Base-by-base conservation (phyloP, 352 stramenopile genomes). In the Peronospora farinosa region DNA sequence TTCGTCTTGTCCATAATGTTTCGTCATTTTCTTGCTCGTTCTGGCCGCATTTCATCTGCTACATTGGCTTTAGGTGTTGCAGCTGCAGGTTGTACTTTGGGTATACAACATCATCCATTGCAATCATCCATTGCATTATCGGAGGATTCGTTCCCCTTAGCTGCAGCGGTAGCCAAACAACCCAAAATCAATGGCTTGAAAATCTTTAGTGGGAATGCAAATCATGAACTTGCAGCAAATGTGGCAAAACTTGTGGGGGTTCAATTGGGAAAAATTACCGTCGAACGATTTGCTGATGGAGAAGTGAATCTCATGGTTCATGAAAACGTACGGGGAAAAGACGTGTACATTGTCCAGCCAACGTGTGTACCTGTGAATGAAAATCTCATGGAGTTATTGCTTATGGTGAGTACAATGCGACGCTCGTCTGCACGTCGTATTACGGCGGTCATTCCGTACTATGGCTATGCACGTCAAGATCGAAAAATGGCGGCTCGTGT, bases 311-410 rank as follows among this genome's bases (percentile, higher is more conserved):
- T 99, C 59, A 97, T 98, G 79, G 96, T 99, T 56, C 95, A 99
- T 66, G 96, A 99, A 65, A 98, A 99, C 74, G 96, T 99, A 62
- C 93, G 96, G 52, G 97, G 97, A 51, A 99, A 99, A 68, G 96
- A 99, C 80, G 95, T 99, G 52, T 99, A 99, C 78, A 98, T 99
- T 58, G 92, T 99, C 39, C 97, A 99, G 78, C 96, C 97, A 7
- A 99, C 97, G 28, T 99, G 96, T 72, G 72, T 95, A 54, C 96
- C 95, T 31, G 96, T 99, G 51, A 99, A 99, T 74, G 96, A 99
- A 74, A 98, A 99, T 72, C 81, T 99, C 1, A 98, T 99, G 95
- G 97, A 99, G 78, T 72, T 99, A 45, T 72, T 98, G 72, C 87
- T 98, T 17, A 97, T 98, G 89, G 89, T 98, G 15, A 98, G 89